Evolutionary conservation across 352 stramenopile genomes (phyloP).

Genomic region (Phytophthora idaei): DNA sequence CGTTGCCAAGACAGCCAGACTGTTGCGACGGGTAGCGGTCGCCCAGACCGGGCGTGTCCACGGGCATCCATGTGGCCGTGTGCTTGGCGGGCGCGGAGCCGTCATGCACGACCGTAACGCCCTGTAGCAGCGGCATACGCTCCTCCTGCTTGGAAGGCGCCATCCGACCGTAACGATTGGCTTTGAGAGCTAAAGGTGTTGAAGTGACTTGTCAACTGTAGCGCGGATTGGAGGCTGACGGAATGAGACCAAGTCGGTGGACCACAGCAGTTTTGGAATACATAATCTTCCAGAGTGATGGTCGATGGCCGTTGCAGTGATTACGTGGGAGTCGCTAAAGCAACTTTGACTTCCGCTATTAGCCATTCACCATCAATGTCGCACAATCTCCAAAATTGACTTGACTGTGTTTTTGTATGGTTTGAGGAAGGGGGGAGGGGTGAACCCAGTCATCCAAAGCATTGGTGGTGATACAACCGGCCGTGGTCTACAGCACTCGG

Average conservation of each 20-base stretch:
- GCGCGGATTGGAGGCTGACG: constrained; percentile 24
- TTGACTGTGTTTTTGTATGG: too few species aligned
- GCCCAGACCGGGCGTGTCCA: constrained; percentile 43
- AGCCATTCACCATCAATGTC: too few species aligned
- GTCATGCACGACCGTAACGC: constrained; percentile 27
- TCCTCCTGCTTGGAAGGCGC: constrained; percentile 31
- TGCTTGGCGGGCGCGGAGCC: constrained; percentile 8
- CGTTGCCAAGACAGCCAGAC: constrained; percentile 50
- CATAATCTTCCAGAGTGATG: constrained; percentile 20
- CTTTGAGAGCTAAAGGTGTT: constrained; percentile 11
- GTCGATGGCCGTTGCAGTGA: neutral
- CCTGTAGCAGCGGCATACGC: constrained; percentile 39
- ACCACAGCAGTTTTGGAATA: constrained; percentile 7
- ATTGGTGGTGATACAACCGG: too few species aligned
- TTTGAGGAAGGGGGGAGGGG: too few species aligned
- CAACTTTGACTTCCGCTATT: too few species aligned
- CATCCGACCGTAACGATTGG: constrained; percentile 18
- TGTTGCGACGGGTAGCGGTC: constrained; percentile 72
- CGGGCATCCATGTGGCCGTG: constrained; percentile 24
- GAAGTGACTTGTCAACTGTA: neutral
- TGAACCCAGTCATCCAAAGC: too few species aligned
- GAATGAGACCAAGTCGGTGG: constrained; percentile 1
- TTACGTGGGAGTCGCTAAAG: neutral
- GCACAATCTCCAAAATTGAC: too few species aligned
- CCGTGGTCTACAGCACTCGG: too few species aligned